Percentiles rank a stretch among this genome's conserved stretches.
phyloP scores from a whole-genome alignment of 176 grass and related monocot genomes.

The Bonia amplexicaulis region DNA sequence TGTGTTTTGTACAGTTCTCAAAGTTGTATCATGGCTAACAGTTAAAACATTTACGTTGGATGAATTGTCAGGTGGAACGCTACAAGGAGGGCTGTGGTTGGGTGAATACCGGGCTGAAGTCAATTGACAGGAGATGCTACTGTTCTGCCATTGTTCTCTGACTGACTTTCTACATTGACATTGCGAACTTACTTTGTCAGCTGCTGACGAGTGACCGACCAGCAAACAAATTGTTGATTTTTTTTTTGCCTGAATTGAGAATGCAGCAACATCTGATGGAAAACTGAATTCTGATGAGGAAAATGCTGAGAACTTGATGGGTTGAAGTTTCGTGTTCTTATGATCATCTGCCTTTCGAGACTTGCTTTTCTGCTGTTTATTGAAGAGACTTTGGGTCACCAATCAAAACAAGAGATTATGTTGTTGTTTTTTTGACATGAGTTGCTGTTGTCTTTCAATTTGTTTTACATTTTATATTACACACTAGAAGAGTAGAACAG shows the following conservation, averaged over 20 bases:
- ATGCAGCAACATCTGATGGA: neutral
- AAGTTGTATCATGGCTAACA: neutral
- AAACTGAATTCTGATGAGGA: neutral
- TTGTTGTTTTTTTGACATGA: too few species aligned
- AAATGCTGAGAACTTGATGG: neutral
- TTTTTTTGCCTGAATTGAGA: too few species aligned
- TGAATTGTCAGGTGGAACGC: slow-evolving; percentile 57
- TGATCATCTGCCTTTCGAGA: too few species aligned
- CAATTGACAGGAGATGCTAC: slow-evolving; percentile 59
- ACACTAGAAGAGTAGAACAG: too few species aligned
- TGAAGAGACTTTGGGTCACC: too few species aligned
- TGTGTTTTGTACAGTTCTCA: neutral
- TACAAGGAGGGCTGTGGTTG: slow-evolving; percentile 62
- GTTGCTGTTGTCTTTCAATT: too few species aligned
- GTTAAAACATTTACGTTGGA: neutral
- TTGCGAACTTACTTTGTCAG: neutral
- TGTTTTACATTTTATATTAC: too few species aligned
- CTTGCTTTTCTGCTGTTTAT: too few species aligned
- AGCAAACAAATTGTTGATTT: neutral
- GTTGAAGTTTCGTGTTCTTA: neutral
- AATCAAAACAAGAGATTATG: too few species aligned
- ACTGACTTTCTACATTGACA: neutral
- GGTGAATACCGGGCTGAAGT: slow-evolving; percentile 44
- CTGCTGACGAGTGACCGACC: neutral
- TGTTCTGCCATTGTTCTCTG: slow-evolving; percentile 54